Base-by-base conservation (phyloP, 495 filamentous ascomycete species). In the Usnea hakonensis region DNA sequence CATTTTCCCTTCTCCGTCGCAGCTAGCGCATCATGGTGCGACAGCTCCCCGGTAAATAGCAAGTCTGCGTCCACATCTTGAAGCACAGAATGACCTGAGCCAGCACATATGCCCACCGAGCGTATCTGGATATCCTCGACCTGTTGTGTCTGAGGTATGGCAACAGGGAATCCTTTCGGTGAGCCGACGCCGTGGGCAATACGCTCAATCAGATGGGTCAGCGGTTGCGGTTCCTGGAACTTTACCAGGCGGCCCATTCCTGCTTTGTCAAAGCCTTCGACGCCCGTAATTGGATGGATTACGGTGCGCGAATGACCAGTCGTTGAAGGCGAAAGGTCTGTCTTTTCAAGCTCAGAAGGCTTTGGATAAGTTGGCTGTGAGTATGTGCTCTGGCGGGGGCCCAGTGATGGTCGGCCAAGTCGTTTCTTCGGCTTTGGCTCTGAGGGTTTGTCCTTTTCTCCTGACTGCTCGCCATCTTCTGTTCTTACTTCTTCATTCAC, bases 41-140 rank as follows among this genome's bases (percentile, higher is more conserved):
- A 87, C 81, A 97, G 82, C 72, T 98, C 94, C 10, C 94, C 94
- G 0, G 93, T 97, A 62, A 97, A 88, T 1, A 92, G 74, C 32
- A 97, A 75, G 70, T 97, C 91, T 0, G 80, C 77, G 16, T 75
- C 74, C 21, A 85, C 77, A 57, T 85, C 79, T 55, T 86, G 80
- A 61, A 98, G 81, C 16, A 96, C 77, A 37, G 84, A 81, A 5
- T 82, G 84, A 0, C 94, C 94, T 1, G 86, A 90, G 0, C 94
- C 94, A 3, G 94, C 92, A 65, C 93, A 97, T 43, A 97, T 80
- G 19, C 81, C 79, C 6, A 83, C 79, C 11, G 79, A 84, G 16
- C 75, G 74, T 62, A 91, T 87, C 44, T 70, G 72, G 43, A 87
- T 81, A 30, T 78, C 73, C 35, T 80, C 76, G 4, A 82, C 73